Conservation (phyloP, 1,284 basidiomycete genomes). For the Quambalaria eucalypti region DNA sequence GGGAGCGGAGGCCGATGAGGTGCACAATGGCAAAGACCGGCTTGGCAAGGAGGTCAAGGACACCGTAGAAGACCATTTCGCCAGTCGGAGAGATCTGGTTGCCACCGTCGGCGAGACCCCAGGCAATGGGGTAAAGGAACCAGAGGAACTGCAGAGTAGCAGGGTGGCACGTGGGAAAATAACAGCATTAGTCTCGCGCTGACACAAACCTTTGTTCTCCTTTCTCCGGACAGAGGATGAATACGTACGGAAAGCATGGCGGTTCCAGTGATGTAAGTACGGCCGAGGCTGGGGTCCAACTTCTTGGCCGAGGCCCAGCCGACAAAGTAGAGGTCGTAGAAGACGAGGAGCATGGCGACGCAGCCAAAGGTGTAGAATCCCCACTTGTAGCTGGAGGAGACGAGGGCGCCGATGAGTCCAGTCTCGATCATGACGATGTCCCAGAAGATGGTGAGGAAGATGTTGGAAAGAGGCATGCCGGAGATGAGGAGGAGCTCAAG, state of each 20-base stretch:
- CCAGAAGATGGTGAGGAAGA: slow-evolving; percentile 56
- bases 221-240: no score
- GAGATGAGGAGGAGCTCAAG: slow-evolving; percentile 55
- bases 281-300: slow-evolving; percentile 48
- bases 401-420: slow-evolving; percentile 55
- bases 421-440: slow-evolving; percentile 51
- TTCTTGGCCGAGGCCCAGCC: slow-evolving; percentile 48
- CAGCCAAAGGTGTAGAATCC: slow-evolving; percentile 50
- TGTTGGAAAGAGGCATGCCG: slow-evolving; percentile 54
- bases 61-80: slow-evolving; percentile 56
- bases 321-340: slow-evolving; percentile 43
- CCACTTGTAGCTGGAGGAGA: slow-evolving; percentile 55
- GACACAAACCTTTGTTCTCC: no score
- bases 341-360: slow-evolving; percentile 49
- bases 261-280: slow-evolving; percentile 50
- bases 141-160: no score
- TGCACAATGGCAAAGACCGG: slow-evolving; percentile 40
- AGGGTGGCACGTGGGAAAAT: no score
- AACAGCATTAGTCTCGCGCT: no score
- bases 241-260: slow-evolving; percentile 24
- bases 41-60: slow-evolving; percentile 56
- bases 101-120: slow-evolving; percentile 53
- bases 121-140: slow-evolving; percentile 46
- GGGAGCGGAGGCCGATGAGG: slow-evolving; percentile 23
- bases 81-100: slow-evolving; percentile 51